Base-by-base conservation (phyloP, 805 yeast genomes). In the Torulaspora maleeae region DNA sequence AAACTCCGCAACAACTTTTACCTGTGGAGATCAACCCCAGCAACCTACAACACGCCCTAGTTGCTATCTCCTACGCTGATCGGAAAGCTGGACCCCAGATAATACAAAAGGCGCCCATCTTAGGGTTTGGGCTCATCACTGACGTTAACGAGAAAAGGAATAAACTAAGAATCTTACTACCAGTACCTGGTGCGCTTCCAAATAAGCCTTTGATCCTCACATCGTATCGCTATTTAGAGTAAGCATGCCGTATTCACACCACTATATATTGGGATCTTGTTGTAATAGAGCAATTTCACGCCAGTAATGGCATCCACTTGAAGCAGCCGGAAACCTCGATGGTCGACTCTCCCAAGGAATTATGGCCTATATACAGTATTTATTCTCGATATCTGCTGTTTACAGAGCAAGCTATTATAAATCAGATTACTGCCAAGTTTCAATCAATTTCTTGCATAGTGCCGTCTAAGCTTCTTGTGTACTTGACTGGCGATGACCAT, bases 161-260 rank as follows among this genome's bases (percentile, higher is more conserved):
- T 12, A 83, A 78, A 54, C 59, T 86, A 44, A 82, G 82, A 56
- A 72, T 93, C 7, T 70, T 91, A 50, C 72, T 89, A 50, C 98
- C 99, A 0, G 83, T 87, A 4, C 96, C 96, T 2, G 95, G 95
- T 1, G 70, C 82, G 33, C 69, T 90, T 19, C 99, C 99, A 0
- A 74, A 80, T 20, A 78, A 81, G 51, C 80, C 85, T 2, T 72
- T 87, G 56, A 63, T 93, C 2, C 67, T 90, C 38, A 95, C 97
- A 1, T 78, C 79, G 32, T 80, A 79, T 55, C 82, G 95, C 53
- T 93, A 87, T 63, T 78, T 82, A 41, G 99, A 93, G 69, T 91
- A 67, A 59, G 43, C 37, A 19, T 19, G 3, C 20, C 4, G 20
- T 4, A 3, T 19, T 19, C 3, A 19, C 4, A 19, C 4, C 20